Evolutionary conservation across 371 early-diverging fungal species (phyloP).

Genomic region (Blakeslea trispora): DNA sequence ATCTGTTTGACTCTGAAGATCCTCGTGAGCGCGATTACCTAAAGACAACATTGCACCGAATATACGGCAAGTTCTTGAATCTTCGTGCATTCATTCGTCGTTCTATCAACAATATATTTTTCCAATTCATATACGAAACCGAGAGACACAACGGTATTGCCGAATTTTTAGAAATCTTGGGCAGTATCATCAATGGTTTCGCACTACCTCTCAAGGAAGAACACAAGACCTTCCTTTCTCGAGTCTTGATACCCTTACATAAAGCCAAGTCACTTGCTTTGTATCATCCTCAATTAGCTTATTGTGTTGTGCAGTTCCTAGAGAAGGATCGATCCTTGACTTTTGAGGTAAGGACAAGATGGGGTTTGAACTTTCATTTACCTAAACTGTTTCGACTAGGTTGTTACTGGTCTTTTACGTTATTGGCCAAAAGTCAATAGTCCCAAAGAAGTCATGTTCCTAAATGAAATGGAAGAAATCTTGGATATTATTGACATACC

Average conservation of each 20-base stretch:
- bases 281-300: constrained; percentile 94
- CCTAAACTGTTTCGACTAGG: constrained; percentile 55
- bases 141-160: constrained; percentile 96
- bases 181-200: constrained; percentile 97
- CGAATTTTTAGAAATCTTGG: constrained; percentile 92
- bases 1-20: constrained; percentile 95
- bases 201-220: constrained; percentile 95
- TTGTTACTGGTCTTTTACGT: constrained; percentile 82
- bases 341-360: constrained; percentile 79
- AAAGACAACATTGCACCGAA: constrained; percentile 94
- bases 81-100: constrained; percentile 93
- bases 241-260: constrained; percentile 91
- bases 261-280: constrained; percentile 86
- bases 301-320: constrained; percentile 95
- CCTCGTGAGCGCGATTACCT: constrained; percentile 94
- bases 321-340: constrained; percentile 92
- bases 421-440: constrained; percentile 98
- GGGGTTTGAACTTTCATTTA: too few species aligned
- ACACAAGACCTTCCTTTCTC: constrained; percentile 88
- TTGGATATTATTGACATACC: constrained; percentile 89
- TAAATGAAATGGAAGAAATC: constrained; percentile 94
- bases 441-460: constrained; percentile 96
- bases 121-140: constrained; percentile 93
- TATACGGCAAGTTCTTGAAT: constrained; percentile 95
- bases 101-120: constrained; percentile 95